phyloP scores from a whole-genome alignment of 352 stramenopile species.

The Phytophthora pinifolia region DNA sequence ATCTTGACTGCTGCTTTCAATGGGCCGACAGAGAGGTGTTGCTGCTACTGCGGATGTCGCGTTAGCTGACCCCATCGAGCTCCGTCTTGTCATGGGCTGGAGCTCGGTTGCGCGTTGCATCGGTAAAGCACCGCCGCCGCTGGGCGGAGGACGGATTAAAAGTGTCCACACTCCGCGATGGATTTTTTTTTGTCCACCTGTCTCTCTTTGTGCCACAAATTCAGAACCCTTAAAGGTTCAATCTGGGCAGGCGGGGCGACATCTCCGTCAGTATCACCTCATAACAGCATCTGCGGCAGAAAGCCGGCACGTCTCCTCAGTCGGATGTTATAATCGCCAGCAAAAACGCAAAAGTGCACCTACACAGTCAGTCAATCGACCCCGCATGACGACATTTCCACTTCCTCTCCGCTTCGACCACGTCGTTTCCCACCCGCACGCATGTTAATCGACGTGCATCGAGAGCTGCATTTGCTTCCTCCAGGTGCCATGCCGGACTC shows the following conservation, averaged over 20 bases:
- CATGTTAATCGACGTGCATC: conserved; percentile 24
- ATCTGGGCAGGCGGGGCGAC: conserved; percentile 12
- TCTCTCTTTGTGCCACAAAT: conserved; percentile 19
- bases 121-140: no score
- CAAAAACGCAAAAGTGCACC: conserved; percentile 15
- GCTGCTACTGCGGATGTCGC: no score
- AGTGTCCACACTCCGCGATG: conserved; percentile 19
- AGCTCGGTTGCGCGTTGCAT: no score
- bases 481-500: not conserved
- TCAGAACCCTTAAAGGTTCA: conserved; percentile 15
- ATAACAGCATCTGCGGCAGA: not conserved
- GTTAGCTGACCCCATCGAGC: no score
- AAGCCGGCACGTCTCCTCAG: not conserved
- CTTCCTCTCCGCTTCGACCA: not conserved
- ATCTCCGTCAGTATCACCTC: not conserved
- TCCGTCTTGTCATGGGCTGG: no score
- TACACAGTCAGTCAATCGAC: conserved; percentile 10
- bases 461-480: conserved; percentile 5
- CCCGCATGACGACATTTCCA: not conserved
- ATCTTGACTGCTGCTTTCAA: no score
- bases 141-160: no score
- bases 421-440: not conserved
- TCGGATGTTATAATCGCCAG: conserved; percentile 11
- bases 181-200: conserved; percentile 27
- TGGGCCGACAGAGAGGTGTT: no score